Base-by-base conservation (phyloP, 352 stramenopile genomes). In the Pythium graminicola region DNA sequence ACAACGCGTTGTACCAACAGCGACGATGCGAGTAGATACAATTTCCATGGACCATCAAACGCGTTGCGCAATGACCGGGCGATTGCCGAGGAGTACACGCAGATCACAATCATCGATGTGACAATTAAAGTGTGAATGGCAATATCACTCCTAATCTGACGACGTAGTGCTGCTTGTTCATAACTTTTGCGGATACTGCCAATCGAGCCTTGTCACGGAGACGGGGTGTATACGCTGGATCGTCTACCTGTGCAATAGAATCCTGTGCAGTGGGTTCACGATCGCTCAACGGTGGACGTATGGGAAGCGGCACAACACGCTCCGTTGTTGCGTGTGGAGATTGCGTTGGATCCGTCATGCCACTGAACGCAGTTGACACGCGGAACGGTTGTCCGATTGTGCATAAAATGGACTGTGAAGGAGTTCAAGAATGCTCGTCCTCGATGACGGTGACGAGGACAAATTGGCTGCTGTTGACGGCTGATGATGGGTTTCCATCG, bases 161-260 rank as follows among this genome's bases (percentile, higher is more conserved):
- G 43, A 33, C 43, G 43, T 19, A 50, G 27, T 9, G 28, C 29
- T 17, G 43, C 43, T n/a, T 50, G 43, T 11, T 39, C 24, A 3
- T 19, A 10, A n/a, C 39, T 19, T n/a, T 50, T 20, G 13, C 27
- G 43, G 13, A 50, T 16, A 4, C n/a, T 26, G 2, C 6, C 7
- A 19, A 50, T 50, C 16, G 43, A 50, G 16, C 27, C 26, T 46
- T 6, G 20, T 7, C 3, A 46, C 20, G 24, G 27, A 20, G 8
- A 33, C 24, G 27, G 17, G 27, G 27, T 50, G 16, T 26, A 50
- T 35, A 11, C 43, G 43, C 43, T 14, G 43, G 43, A 22, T 50
- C 43, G 10, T 36, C 27, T 17, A 39, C 7, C 19, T 33, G 40
- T 2, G 40, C 40, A 1, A 13, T 32, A 10, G 40, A 46, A 24